Base-by-base conservation (phyloP, 345 rosid species). In the Rubroshorea leprosula region DNA sequence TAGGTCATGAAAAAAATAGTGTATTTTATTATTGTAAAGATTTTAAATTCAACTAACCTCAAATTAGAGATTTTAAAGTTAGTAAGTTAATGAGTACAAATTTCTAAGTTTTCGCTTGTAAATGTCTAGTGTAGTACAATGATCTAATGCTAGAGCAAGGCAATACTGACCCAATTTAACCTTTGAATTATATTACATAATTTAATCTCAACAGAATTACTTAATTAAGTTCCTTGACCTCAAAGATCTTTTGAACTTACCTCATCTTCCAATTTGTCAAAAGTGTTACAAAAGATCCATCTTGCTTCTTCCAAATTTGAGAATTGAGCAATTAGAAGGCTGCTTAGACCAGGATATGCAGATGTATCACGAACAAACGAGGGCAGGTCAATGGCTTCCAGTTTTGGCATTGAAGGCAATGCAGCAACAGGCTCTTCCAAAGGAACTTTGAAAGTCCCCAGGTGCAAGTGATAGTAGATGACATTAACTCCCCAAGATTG, bases 201-300 rank as follows among this genome's bases (percentile, higher is more conserved):
- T n/a, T n/a, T n/a, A n/a, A n/a, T n/a, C n/a, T n/a, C n/a, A n/a
- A n/a, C n/a, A n/a, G n/a, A n/a, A n/a, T n/a, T n/a, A n/a, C n/a
- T n/a, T n/a, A n/a, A n/a, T n/a, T n/a, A n/a, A n/a, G n/a, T n/a
- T n/a, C n/a, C n/a, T n/a, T n/a, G n/a, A n/a, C n/a, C n/a, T n/a
- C n/a, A n/a, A n/a, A 14, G 35, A 29, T 29, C 9, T 4, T 29
- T 29, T 29, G 35, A 44, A 60, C 20, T 52, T 62, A 80, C 86
- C 80, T 80, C 70, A 35, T 66, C 58, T 55, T 80, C 78, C 65
- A 80, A 20, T 18, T 38, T 47, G 58, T 58, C 60, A 58, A 81
- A 81, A 35, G 78, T 66, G 66, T 81, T 81, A 31, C 66, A 70
- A 23, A 78, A 64, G 5, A 81, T 52, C 25, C 67, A 72, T 49